Evolutionary conservation across 2,329 filamentous ascomycete species (phyloP).

Genomic region (Scedosporium dehoogii): DNA sequence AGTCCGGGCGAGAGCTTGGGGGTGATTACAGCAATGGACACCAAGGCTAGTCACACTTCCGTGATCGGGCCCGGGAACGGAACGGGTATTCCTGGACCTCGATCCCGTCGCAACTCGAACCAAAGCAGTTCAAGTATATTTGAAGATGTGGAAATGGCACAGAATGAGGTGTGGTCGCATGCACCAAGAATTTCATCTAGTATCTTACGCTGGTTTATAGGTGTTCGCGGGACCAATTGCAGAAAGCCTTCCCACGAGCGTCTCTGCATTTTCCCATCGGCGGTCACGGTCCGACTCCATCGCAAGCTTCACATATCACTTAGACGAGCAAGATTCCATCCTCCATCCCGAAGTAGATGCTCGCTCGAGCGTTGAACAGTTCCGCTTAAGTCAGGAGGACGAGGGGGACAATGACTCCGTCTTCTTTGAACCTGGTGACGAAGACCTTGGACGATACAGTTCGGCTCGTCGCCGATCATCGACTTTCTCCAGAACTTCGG

Average conservation of each 20-base stretch:
- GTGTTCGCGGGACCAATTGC: slow-evolving; percentile 88
- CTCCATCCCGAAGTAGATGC: slow-evolving; percentile 27
- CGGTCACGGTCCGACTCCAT: slow-evolving; percentile 72
- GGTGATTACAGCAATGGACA: background rate
- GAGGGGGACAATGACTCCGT: slow-evolving; percentile 29
- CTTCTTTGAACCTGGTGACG: slow-evolving; percentile 30
- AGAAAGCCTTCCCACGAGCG: slow-evolving; percentile 89
- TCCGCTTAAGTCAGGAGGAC: slow-evolving; percentile 6
- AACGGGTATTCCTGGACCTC: background rate
- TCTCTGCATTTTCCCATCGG: slow-evolving; percentile 84
- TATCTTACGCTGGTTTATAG: slow-evolving; percentile 20
- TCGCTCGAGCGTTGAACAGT: slow-evolving; percentile 12
- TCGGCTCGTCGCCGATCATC: slow-evolving; percentile 53
- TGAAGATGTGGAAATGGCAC: slow-evolving; percentile 97
- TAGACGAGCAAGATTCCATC: slow-evolving; percentile 50
- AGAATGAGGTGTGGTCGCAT: slow-evolving; percentile 61
- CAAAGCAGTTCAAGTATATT: slow-evolving; percentile 72
- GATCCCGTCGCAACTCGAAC: slow-evolving; percentile 58
- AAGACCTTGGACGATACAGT: slow-evolving; percentile 33
- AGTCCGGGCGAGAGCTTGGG: background rate
- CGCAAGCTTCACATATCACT: slow-evolving; percentile 83
- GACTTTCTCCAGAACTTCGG: slow-evolving; percentile 43
- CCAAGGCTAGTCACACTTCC: background rate
- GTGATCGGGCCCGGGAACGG: background rate
- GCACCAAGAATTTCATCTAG: slow-evolving; percentile 2